phyloP scores from a whole-genome alignment of 257 asterid species.

The Solanum raphanifolium region DNA sequence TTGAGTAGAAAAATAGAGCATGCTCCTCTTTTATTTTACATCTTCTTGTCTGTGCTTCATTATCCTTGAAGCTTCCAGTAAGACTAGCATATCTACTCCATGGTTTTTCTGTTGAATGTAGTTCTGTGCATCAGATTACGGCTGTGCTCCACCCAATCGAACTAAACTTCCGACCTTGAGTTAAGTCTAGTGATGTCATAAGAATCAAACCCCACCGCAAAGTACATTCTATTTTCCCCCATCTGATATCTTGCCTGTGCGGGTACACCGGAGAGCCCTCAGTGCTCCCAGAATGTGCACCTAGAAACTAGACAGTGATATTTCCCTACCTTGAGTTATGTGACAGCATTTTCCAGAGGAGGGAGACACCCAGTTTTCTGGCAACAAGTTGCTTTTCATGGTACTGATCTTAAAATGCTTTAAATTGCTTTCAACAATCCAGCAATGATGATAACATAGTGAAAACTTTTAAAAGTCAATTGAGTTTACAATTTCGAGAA shows the following conservation, averaged over 20 bases:
- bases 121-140: neutral
- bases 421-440: no score
- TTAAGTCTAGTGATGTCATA: neutral
- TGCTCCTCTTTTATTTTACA: neutral
- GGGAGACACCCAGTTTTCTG: no score
- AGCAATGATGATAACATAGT: no score
- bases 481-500: no score
- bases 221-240: neutral
- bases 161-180: neutral
- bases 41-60: neutral
- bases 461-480: no score
- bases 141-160: neutral
- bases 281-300: neutral
- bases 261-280: neutral
- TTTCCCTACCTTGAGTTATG: neutral
- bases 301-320: neutral
- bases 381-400: no score
- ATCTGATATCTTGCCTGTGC: neutral
- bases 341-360: neutral
- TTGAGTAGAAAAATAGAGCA: neutral
- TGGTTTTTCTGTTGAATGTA: neutral
- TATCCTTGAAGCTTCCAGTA: neutral
- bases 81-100: neutral
- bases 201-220: neutral
- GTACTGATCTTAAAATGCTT: no score